A percentile compares a stretch with the other conserved stretches of the same genome.
These are phyloP conservation scores for Aspergillus transmontanensis DNA, from an alignment of 2,329 filamentous ascomycete species.

Conservation along the genomic window DNA sequence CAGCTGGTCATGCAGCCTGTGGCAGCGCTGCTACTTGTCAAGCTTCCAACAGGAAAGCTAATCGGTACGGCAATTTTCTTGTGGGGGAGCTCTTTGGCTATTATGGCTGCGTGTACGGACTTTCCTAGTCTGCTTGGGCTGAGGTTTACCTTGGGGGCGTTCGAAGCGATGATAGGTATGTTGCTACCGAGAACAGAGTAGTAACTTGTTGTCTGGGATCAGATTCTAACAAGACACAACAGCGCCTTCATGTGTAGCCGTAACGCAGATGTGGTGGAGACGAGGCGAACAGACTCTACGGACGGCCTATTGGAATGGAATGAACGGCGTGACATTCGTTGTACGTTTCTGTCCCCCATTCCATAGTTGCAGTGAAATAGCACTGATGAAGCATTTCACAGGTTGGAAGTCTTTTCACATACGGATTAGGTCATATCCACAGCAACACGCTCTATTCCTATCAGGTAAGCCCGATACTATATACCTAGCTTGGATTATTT, in stretches of 20 bases:
- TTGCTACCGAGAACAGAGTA: background rate
- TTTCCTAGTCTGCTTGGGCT: slow-evolving; percentile 51
- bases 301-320: slow-evolving; percentile 62
- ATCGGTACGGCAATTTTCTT: slow-evolving; percentile 54
- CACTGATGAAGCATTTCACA: background rate
- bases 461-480: slow-evolving; percentile 21
- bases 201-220: background rate
- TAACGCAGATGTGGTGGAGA: slow-evolving; percentile 65
- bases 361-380: no score
- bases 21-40: slow-evolving; percentile 49
- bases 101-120: slow-evolving; percentile 55
- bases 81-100: slow-evolving; percentile 55
- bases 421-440: slow-evolving; percentile 61
- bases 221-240: background rate
- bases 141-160: slow-evolving; percentile 48
- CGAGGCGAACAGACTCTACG: slow-evolving; percentile 61
- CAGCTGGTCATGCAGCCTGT: slow-evolving; percentile 62
- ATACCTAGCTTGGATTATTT: background rate
- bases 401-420: slow-evolving; percentile 58
- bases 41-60: slow-evolving; percentile 56
- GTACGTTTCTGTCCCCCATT: slow-evolving; percentile 15
- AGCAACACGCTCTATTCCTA: slow-evolving; percentile 43
- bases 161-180: slow-evolving; percentile 31
- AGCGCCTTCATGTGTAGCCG: slow-evolving; percentile 58
- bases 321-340: slow-evolving; percentile 62